Conservation (phyloP, 345 rosid genomes). For the Arabis alpina region DNA sequence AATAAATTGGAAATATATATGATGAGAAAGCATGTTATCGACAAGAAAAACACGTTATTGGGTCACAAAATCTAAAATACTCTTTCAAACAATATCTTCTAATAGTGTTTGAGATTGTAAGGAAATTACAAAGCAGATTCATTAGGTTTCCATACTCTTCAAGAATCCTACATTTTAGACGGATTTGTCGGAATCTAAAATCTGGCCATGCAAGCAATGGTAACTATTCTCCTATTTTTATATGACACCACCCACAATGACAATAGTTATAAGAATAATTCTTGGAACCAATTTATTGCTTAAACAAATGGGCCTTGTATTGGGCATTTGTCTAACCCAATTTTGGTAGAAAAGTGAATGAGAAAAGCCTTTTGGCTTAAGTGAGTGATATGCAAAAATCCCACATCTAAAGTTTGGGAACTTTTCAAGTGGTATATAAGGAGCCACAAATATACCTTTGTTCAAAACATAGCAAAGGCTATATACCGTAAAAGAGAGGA, state of each 20-base stretch:
- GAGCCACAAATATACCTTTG: too few species aligned
- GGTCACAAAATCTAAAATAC: background rate
- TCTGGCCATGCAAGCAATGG: conserved; percentile 22
- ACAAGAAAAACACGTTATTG: background rate
- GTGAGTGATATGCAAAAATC: too few species aligned
- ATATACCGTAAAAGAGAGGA: too few species aligned
- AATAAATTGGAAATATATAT: background rate
- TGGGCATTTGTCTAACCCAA: too few species aligned
- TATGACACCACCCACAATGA: conserved; percentile 27
- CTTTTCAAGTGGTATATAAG: too few species aligned
- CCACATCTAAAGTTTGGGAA: too few species aligned
- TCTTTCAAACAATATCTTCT: background rate
- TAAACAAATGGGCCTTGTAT: too few species aligned
- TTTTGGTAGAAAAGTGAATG: too few species aligned
- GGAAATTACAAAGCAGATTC: background rate
- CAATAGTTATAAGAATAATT: conserved; percentile 22
- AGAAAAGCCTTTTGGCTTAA: too few species aligned
- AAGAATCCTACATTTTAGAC: conserved; percentile 2
- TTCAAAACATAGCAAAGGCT: too few species aligned
- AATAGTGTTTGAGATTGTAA: background rate
- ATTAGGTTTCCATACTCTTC: background rate
- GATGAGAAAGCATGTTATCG: background rate
- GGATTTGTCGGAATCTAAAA: background rate
- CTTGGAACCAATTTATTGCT: too few species aligned
- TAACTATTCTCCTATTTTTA: conserved; percentile 1